These are phyloP conservation scores for Paracorniculantispora psalliotae DNA, from an alignment of 2,329 filamentous ascomycete genomes.

Conservation along the genomic window DNA sequence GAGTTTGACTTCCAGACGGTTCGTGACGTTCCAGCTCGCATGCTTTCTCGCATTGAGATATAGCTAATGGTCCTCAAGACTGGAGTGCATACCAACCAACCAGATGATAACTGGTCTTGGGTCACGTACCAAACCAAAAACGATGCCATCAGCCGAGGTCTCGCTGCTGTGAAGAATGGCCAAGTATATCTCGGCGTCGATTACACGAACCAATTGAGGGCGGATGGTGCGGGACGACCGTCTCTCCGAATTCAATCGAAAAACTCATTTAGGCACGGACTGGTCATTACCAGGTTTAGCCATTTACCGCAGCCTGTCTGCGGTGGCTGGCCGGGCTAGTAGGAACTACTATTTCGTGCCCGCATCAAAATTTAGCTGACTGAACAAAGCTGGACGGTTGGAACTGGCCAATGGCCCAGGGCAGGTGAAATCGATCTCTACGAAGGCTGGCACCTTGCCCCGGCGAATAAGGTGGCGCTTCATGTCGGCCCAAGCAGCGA, in stretches of 20 bases:
- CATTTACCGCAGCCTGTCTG: constrained; percentile 61
- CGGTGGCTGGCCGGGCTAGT: constrained; percentile 65
- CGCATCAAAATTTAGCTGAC: not conserved
- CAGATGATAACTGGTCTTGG: constrained; percentile 59
- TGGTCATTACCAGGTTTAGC: constrained; percentile 60
- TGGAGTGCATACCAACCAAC: constrained; percentile 19
- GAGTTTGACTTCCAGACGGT: constrained; percentile 34
- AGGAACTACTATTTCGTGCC: constrained; percentile 17
- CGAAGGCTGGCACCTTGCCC: constrained; percentile 54
- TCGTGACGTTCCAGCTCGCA: not conserved
- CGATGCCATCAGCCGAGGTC: constrained; percentile 26
- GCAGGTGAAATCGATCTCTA: constrained; percentile 55
- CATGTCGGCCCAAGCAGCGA: constrained; percentile 37
- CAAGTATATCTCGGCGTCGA: constrained; percentile 32
- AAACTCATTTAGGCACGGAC: constrained; percentile 53
- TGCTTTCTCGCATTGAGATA: not conserved
- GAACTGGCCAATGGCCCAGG: constrained; percentile 46
- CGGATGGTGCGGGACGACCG: constrained; percentile 27
- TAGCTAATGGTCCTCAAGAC: not conserved
- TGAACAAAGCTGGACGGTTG: constrained; percentile 35
- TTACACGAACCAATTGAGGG: constrained; percentile 13
- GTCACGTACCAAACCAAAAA: constrained; percentile 44
- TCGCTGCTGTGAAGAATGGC: constrained; percentile 24
- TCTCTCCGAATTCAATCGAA: constrained; percentile 61
- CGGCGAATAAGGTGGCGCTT: constrained; percentile 49